Evolutionary conservation across 164 flowering plant species (phyloP).

Genomic region (Stephania yunnanensis): DNA sequence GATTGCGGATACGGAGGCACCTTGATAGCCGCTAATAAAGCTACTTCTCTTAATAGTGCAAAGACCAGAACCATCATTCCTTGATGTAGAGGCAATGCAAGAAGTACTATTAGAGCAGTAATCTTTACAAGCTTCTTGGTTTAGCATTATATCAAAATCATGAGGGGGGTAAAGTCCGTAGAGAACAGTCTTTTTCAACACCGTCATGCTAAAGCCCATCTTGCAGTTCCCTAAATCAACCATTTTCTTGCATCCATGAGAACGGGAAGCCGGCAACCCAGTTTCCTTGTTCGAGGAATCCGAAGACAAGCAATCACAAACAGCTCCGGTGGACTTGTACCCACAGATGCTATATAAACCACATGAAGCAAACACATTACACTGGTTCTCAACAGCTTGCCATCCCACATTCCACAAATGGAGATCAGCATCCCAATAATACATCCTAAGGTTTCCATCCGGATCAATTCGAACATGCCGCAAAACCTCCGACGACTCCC

Average conservation of each 20-base stretch:
- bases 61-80: constrained; percentile 53
- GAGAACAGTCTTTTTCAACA: constrained; percentile 37
- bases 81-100: constrained; percentile 43
- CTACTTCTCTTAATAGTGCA: constrained; percentile 44
- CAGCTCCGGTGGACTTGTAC: constrained; percentile 34
- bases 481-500: constrained; percentile 31
- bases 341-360: constrained; percentile 46
- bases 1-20: constrained; percentile 27
- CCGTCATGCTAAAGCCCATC: constrained; percentile 34
- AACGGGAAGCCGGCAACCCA: constrained; percentile 18
- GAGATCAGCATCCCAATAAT: constrained; percentile 37
- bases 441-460: constrained; percentile 57
- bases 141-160: constrained; percentile 37
- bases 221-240: constrained; percentile 47
- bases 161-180: constrained; percentile 54
- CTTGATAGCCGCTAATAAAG: constrained; percentile 41
- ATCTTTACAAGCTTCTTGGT: constrained; percentile 34
- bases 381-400: constrained; percentile 52
- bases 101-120: constrained; percentile 38
- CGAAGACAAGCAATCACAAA: constrained; percentile 36
- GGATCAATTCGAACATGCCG: constrained; percentile 45
- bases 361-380: constrained; percentile 50
- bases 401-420: constrained; percentile 43
- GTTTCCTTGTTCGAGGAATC: constrained; percentile 23
- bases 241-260: constrained; percentile 39